Evolutionary conservation across 2,329 filamentous ascomycete genomes (phyloP), one percentile per base, ranked within the genome.

Genomic region (Calonectria hawksworthii): DNA sequence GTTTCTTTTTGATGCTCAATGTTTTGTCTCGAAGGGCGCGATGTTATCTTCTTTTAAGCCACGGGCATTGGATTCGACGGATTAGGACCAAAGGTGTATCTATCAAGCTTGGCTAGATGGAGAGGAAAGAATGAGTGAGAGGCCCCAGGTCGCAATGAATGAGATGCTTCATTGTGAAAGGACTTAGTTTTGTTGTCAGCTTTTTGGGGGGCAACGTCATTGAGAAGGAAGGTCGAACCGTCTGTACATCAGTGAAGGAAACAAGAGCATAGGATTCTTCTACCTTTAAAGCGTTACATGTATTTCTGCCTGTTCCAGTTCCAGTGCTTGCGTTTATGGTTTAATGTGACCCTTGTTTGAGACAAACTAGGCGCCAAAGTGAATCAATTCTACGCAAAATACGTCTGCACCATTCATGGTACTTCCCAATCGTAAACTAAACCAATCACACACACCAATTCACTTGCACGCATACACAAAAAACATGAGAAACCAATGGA

Each of bases 191-290:
- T 44, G 41, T 44, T 18, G 41, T 44, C 41, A n/a, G 18, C 23
- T 23, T 47, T 41, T 41, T 18, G 3, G n/a, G 14, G 41, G n/a
- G 44, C 44, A 23, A 47, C 8, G 18, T 28, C n/a, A 21, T 44
- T 44, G 30, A 54, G 64, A 21, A 34, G 9, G n/a, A 44, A 30
- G 36, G 63, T n/a, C 28, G 23, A 23, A 23, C 38, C n/a, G 56
- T 59, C 2, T 69, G 66, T 69, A 66, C 66, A 65, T 69, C 66
- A 61, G 38, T 28, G 21, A 47, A 47, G 44, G 44, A 47, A 47
- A 47, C 44, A 47, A 47, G 44, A 47, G 44, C 44, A 23, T 47
- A 23, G n/a, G 44, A 47, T 47, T 47, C 8, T 47, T 47, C 44
- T 47, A 47, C 11, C 21, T 23, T 47, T 47, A 1, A 47, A 47